Evolutionary conservation across 2,329 filamentous ascomycete species (phyloP), one percentile per base, ranked within the genome.

Genomic region (Diaporthe citrichinensis): DNA sequence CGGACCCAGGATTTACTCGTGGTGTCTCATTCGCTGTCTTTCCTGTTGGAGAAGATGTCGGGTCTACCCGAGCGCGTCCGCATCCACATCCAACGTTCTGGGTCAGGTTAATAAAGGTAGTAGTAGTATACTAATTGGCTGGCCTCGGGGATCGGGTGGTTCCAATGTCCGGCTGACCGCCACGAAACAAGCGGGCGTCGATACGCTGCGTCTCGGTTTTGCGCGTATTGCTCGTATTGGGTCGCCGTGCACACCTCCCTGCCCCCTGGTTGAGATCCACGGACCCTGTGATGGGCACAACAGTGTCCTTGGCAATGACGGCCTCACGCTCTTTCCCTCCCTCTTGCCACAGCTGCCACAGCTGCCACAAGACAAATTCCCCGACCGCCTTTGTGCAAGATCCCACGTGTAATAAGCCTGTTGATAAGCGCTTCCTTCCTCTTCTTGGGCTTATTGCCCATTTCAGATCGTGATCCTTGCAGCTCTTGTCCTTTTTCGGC

Each of bases 151-250:
- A 4, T 41, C 65, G 65, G 65, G 49, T 31, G 46, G 65, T 55
- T 55, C 44, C 49, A 69, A n/a, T 69, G 34, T 69, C 65, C 65
- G 65, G 65, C 65, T 69, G 31, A 69, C 65, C 15, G 53, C 44
- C 65, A 28, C 46, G 23, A 55, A 53, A 53, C 65, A 20, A 17
- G 46, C 34, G 31, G 46, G 49, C n/a, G 53, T 20, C 25, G 25
- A 20, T 55, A 23, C 17, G 49, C 34, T 51, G 31, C 62, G 46
- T 53, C n/a, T 20, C n/a, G 12, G 46, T 23, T 51, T 53, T 39
- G 23, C 28, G 14, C 44, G 65, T 68, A 55, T 53, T 34, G 41
- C 20, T 68, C 65, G 65, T 53, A 53, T 68, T n/a, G 41, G 62
- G 36, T 23, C 31, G 58, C 58, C 23, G 2, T n/a, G 12, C 23